phyloP scores from a whole-genome alignment of 345 rosid genomes.

The Noccaea caerulescens region DNA sequence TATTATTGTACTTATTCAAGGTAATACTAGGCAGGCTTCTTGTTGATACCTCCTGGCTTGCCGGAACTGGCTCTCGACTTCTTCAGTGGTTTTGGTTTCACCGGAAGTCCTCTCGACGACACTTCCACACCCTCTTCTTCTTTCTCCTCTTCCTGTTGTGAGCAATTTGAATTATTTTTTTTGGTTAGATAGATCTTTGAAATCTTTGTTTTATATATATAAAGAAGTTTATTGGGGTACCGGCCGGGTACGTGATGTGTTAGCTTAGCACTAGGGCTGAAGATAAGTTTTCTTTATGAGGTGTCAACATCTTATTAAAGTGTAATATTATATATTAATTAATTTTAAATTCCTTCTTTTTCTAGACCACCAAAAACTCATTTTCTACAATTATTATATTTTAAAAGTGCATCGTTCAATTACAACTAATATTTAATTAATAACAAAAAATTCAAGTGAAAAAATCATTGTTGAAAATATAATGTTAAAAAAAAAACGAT shows the following conservation, averaged over 20 bases:
- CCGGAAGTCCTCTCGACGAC: constrained; percentile 32
- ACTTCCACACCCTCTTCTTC: constrained; percentile 35
- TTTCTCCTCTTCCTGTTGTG: constrained; percentile 1
- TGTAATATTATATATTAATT: not conserved
- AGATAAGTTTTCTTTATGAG: constrained; percentile 10
- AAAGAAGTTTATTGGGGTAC: not conserved
- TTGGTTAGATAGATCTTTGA: not conserved
- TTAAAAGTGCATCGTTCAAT: too few relatives aligned
- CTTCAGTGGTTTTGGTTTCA: constrained; percentile 15
- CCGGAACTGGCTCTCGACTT: constrained; percentile 38
- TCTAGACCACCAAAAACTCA: not conserved
- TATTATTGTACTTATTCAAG: not conserved
- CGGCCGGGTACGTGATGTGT: constrained; percentile 4
- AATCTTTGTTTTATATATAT: not conserved
- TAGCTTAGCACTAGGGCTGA: constrained; percentile 1
- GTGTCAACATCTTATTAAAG: constrained; percentile 5
- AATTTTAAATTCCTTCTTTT: not conserved
- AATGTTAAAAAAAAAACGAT: not conserved
- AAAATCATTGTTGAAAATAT: not conserved
- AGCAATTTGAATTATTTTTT: not conserved
- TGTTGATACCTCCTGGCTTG: constrained; percentile 30
- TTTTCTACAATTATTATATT: too few relatives aligned
- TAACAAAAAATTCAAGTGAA: not conserved
- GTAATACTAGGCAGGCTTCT: not conserved
- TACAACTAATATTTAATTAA: not conserved